phyloP scores from a whole-genome alignment of 179 eudicot genomes.

The Camellia oleifera region DNA sequence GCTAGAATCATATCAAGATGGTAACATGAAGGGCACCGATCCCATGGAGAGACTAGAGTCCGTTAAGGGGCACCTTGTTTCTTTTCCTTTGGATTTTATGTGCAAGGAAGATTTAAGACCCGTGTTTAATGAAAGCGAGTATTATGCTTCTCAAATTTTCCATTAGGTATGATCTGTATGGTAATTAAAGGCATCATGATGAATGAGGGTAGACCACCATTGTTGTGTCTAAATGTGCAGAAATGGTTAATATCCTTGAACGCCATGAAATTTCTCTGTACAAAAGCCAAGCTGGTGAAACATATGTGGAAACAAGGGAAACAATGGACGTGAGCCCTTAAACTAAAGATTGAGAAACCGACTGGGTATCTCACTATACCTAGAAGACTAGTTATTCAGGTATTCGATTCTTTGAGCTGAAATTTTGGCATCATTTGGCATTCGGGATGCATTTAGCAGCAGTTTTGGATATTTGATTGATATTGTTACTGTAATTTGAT shows the following conservation, averaged over 20 bases:
- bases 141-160: slow-evolving; percentile 93
- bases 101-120: slow-evolving; percentile 92
- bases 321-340: background rate
- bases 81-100: slow-evolving; percentile 93
- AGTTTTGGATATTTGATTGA: background rate
- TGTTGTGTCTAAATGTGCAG: background rate
- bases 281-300: too few relatives aligned
- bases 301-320: background rate
- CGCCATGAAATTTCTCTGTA: background rate
- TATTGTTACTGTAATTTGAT: slow-evolving; percentile 5
- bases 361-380: background rate
- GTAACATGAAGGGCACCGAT: slow-evolving; percentile 57
- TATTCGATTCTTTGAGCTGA: background rate
- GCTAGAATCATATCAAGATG: slow-evolving; percentile 83
- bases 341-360: background rate
- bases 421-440: background rate
- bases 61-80: slow-evolving; percentile 88
- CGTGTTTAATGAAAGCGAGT: slow-evolving; percentile 90
- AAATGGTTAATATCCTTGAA: slow-evolving; percentile 4
- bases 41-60: slow-evolving; percentile 76
- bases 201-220: background rate
- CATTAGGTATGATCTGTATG: slow-evolving; percentile 37
- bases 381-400: background rate
- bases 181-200: background rate
- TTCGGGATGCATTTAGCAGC: background rate